These are phyloP conservation scores for Carex arenaria DNA, from an alignment of 202 grass and related monocot species.

Conservation along the genomic window DNA sequence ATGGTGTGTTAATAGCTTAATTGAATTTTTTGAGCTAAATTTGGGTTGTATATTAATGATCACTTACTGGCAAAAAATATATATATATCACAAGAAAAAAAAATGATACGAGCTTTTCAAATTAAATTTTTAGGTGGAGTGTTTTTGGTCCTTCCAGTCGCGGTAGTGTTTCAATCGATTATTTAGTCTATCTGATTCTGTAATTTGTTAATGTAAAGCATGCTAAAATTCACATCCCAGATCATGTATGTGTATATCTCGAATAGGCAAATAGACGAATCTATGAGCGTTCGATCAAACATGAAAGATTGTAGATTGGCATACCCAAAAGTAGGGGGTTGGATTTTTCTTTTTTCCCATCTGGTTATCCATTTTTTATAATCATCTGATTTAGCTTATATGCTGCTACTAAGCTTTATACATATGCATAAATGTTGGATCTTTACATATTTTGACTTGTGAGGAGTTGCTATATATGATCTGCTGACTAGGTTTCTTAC, in stretches of 20 bases:
- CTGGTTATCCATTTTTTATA: no score
- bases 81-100: not conserved
- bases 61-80: no score
- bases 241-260: not conserved
- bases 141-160: not conserved
- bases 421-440: no score
- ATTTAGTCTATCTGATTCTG: constrained; percentile 3
- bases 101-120: not conserved
- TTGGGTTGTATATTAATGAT: not conserved
- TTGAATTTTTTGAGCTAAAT: not conserved
- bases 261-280: not conserved
- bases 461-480: not conserved
- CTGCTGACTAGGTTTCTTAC: not conserved
- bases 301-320: not conserved
- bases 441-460: not conserved
- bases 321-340: not conserved
- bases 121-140: not conserved
- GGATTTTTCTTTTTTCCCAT: no score
- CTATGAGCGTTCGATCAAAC: not conserved
- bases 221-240: no score
- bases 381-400: no score
- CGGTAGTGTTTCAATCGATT: not conserved
- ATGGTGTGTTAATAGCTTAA: constrained; percentile 14
- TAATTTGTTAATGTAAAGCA: not conserved
- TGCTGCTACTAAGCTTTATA: no score